Base-by-base conservation (phyloP, 148 eudicot species). In the Arctostaphylos glauca region DNA sequence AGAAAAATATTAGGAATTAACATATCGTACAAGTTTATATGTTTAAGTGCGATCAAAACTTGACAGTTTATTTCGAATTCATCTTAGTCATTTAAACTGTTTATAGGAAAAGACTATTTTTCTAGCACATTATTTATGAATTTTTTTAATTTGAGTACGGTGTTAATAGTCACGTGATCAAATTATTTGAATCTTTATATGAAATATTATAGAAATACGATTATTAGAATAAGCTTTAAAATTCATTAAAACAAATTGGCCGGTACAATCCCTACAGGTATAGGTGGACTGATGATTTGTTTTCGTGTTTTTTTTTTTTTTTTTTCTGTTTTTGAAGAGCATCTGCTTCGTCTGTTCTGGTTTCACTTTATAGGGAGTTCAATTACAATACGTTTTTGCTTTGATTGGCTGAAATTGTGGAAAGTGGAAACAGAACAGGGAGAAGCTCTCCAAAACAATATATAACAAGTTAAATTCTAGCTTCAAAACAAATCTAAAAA, bases 331-430 rank as follows among this genome's bases (percentile, higher is more conserved):
- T n/a, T 48, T 0, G 48, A 48, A 80, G 49, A 74, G 58, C 62
- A 67, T 77, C 58, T 58, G 12, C 46, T 25, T 15, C 5, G 46
- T 18, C 0, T 49, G 44, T n/a, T 48, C 49, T 48, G 10, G 43
- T 53, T 80, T 8, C 15, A 15, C 48, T 80, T 49, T 66, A 19
- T 16, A 13, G 48, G 66, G 82, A 80, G 31, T 8, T 52, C 64
- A 80, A 38, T 50, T 68, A 1, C 25, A 68, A 23, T 49, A 80
- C 76, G 81, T 52, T 80, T 67, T 52, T 19, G 38, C 50, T 25
- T 70, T 14, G 49, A 60, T 21, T 46, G 64, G 12, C 5, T 13
- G 9, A 21, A 41, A 66, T 21, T 19, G 4, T n/a, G 25, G 41
- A 25, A 60, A 79, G 7, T 3, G 6, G 12, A 54, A 19, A 54